Conservation (phyloP, 345 rosid genomes). For the Raphanus sativus region DNA sequence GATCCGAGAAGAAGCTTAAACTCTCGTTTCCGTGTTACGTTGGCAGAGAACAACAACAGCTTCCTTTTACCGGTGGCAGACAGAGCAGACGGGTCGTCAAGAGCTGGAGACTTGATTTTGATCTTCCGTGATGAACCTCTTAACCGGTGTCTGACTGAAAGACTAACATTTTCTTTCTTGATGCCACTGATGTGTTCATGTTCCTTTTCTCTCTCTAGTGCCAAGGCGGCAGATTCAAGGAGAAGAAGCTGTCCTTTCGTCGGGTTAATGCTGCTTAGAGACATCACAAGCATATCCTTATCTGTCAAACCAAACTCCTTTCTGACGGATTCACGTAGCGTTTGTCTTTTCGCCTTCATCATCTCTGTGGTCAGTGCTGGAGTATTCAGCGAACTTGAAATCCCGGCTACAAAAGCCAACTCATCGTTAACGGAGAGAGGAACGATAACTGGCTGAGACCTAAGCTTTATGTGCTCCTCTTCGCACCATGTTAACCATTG, state of each 20-base stretch:
- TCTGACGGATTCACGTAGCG: slow-evolving; percentile 67
- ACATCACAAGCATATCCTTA: slow-evolving; percentile 78
- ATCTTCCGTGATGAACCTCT: slow-evolving; percentile 61
- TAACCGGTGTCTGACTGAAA: slow-evolving; percentile 54
- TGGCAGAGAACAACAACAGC: slow-evolving; percentile 38
- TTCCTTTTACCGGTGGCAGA: slow-evolving; percentile 39
- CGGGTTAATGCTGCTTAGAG: slow-evolving; percentile 90
- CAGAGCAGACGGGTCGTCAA: slow-evolving; percentile 29
- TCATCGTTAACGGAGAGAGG: slow-evolving; percentile 91
- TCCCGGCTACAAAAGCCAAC: slow-evolving; percentile 89
- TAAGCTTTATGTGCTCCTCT: slow-evolving; percentile 74
- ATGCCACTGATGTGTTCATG: slow-evolving; percentile 31
- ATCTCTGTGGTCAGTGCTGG: slow-evolving; percentile 52
- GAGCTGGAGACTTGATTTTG: slow-evolving; percentile 19
- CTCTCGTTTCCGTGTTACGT: slow-evolving; percentile 41
- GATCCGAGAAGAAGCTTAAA: slow-evolving; percentile 91
- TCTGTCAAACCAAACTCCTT: slow-evolving; percentile 75
- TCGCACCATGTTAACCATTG: slow-evolving; percentile 94
- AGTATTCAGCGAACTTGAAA: slow-evolving; percentile 71
- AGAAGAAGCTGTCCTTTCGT: slow-evolving; percentile 92
- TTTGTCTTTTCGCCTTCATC: slow-evolving; percentile 64
- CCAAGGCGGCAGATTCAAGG: slow-evolving; percentile 60
- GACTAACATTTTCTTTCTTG: slow-evolving; percentile 36
- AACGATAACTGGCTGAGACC: slow-evolving; percentile 78
- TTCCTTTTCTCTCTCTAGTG: slow-evolving; percentile 45